Conservation (phyloP, 352 stramenopile genomes). For the Phytophthora agathidicida region DNA sequence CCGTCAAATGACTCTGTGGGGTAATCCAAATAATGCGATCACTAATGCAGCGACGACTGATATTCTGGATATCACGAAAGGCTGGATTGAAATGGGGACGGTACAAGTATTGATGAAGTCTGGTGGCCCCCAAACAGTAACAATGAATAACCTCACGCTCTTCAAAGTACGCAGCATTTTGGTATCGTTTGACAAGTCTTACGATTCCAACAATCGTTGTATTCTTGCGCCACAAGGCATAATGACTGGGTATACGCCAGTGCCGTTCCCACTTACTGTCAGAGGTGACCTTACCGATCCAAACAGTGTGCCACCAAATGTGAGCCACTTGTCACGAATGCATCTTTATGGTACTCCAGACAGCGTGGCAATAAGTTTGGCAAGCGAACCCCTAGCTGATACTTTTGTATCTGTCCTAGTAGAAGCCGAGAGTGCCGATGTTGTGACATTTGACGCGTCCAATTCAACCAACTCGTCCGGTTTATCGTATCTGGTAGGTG, state of each 20-base stretch:
- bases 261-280: constrained; percentile 54
- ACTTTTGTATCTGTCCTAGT: constrained; percentile 45
- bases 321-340: constrained; percentile 63
- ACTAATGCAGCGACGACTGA: not conserved
- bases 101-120: constrained; percentile 53
- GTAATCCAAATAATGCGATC: constrained; percentile 31
- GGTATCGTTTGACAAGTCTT: constrained; percentile 59
- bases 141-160: constrained; percentile 32
- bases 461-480: constrained; percentile 29
- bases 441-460: constrained; percentile 48
- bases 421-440: constrained; percentile 25
- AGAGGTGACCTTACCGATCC: constrained; percentile 46
- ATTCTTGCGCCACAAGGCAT: constrained; percentile 40
- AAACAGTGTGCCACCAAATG: constrained; percentile 36
- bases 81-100: constrained; percentile 46
- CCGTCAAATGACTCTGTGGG: constrained; percentile 54
- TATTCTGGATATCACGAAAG: constrained; percentile 38
- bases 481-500: constrained; percentile 37
- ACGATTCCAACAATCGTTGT: constrained; percentile 52
- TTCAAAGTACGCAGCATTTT: constrained; percentile 35
- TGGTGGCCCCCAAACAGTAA: constrained; percentile 41
- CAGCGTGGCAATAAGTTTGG: constrained; percentile 44
- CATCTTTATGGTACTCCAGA: constrained; percentile 44
- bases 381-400: constrained; percentile 62
- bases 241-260: constrained; percentile 40